Evolutionary conservation across 78 protist genomes (phyloP).

Genomic region (Trichosphaerium sp.): DNA sequence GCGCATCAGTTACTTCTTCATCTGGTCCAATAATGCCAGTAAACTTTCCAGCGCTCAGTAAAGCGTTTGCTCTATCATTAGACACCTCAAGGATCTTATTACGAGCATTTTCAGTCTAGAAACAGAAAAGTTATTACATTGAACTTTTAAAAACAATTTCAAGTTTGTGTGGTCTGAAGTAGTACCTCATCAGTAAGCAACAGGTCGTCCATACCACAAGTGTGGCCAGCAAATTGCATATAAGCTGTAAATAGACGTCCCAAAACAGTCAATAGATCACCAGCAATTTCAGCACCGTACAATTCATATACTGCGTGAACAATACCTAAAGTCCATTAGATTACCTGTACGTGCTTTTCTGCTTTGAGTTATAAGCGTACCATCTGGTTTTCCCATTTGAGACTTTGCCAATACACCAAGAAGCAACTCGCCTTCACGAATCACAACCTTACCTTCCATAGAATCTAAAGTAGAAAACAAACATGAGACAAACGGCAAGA

Average conservation of each 20-base stretch:
- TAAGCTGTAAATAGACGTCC: constrained; percentile 84
- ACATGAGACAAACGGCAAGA: too few relatives aligned
- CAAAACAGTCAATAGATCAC: constrained; percentile 72
- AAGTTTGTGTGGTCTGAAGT: not conserved
- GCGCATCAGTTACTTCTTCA: constrained; percentile 26
- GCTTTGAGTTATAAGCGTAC: too few relatives aligned
- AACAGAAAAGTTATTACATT: not conserved
- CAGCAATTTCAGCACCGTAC: constrained; percentile 82
- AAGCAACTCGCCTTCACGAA: constrained; percentile 55
- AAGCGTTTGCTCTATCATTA: not conserved
- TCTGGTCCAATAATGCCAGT: constrained; percentile 36
- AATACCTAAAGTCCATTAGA: too few relatives aligned
- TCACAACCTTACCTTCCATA: too few relatives aligned
- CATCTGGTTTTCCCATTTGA: too few relatives aligned
- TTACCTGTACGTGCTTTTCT: too few relatives aligned
- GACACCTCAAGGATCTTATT: not conserved
- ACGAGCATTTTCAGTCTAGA: not conserved
- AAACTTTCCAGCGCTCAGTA: not conserved
- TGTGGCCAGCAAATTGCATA: constrained; percentile 76
- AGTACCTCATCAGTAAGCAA: constrained; percentile 33
- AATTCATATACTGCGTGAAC: constrained; percentile 81
- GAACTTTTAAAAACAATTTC: not conserved
- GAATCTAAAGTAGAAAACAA: too few relatives aligned
- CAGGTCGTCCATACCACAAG: constrained; percentile 90
- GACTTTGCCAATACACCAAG: constrained; percentile 88